Evolutionary conservation across 2,329 filamentous ascomycete genomes (phyloP).

Genomic region (Pestalotiopsis sp.): DNA sequence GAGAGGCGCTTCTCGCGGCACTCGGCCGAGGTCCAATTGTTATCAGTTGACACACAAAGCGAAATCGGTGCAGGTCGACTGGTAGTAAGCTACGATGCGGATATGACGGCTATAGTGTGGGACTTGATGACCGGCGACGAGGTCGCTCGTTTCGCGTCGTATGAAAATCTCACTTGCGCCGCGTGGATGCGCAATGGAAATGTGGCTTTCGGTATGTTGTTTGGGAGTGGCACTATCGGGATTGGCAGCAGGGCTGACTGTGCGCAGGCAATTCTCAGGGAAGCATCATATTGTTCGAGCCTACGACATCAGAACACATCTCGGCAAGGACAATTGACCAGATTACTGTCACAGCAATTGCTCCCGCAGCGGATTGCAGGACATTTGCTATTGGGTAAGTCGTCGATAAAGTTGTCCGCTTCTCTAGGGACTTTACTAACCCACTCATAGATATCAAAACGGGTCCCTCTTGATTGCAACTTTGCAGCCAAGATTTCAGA

Average conservation of each 20-base stretch:
- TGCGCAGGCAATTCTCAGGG: constrained; percentile 81
- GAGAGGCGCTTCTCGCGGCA: constrained; percentile 85
- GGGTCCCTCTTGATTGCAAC: constrained; percentile 89
- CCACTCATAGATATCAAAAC: constrained; percentile 75
- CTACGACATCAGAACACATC: constrained; percentile 87
- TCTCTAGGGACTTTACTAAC: not conserved
- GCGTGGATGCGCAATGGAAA: constrained; percentile 98
- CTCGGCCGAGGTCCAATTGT: constrained; percentile 76
- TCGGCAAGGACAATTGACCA: constrained; percentile 87
- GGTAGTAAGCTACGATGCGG: constrained; percentile 89
- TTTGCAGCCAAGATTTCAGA: constrained; percentile 88
- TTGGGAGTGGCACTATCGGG: not conserved
- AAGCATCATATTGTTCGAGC: constrained; percentile 92
- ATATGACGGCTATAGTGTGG: constrained; percentile 94
- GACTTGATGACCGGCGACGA: constrained; percentile 91
- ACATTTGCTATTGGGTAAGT: constrained; percentile 93
- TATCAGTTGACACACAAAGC: constrained; percentile 89
- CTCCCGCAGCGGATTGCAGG: constrained; percentile 84
- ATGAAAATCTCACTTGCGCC: constrained; percentile 80
- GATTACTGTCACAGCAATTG: constrained; percentile 91
- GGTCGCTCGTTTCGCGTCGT: constrained; percentile 87
- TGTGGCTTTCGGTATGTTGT: constrained; percentile 82
- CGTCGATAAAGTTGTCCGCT: not conserved
- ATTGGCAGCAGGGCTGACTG: constrained; percentile 22
- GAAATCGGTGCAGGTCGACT: constrained; percentile 81